Evolutionary conservation across 1,284 basidiomycete genomes (phyloP), one percentile per base, ranked within the genome.

Genomic region (Marasmius sp.): DNA sequence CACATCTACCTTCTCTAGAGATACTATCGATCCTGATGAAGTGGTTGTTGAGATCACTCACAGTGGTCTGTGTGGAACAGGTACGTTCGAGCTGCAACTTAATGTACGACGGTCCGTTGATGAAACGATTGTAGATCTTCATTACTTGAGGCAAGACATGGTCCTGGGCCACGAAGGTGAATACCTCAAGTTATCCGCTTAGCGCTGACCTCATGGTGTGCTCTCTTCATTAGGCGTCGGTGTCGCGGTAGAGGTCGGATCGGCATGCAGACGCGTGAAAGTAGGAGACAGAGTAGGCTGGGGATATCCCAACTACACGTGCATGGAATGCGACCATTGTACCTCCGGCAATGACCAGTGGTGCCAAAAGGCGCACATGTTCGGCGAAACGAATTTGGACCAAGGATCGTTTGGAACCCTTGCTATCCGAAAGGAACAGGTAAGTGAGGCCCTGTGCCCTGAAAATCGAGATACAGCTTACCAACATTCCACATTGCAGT

Each of bases 91-190:
- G 11, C 41, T n/a, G 6, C 3, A 12, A 12, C 41, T 43, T 43
- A 6, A n/a, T n/a, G 41, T 43, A 12, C n/a, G n/a, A 43, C 3
- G n/a, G 12, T 12, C 41, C 2, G n/a, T n/a, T n/a, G 41, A 43
- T 43, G 12, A 43, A 43, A 43, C 11, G 12, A 1, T 33, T 20
- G 20, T 20, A 6, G 85, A 87, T 68, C 74, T 82, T 34, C 77
- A 76, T 55, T 72, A 66, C 66, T 70, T 67, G 61, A 11, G 43
- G 12, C 45, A 57, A 33, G 71, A 72, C 51, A 76, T 77, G 63
- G 75, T 63, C 20, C 65, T 70, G 41, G 79, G 79, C 27, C 87
- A 89, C 72, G 86, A 88, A 72, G 86, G 87, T 65, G 73, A 45
- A 38, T 34, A 43, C 14, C 12, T 52, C 22, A 34, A 11, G 27